Evolutionary conservation across 139 green algal genomes (phyloP).

Genomic region (Chlamydomonas sp.): DNA sequence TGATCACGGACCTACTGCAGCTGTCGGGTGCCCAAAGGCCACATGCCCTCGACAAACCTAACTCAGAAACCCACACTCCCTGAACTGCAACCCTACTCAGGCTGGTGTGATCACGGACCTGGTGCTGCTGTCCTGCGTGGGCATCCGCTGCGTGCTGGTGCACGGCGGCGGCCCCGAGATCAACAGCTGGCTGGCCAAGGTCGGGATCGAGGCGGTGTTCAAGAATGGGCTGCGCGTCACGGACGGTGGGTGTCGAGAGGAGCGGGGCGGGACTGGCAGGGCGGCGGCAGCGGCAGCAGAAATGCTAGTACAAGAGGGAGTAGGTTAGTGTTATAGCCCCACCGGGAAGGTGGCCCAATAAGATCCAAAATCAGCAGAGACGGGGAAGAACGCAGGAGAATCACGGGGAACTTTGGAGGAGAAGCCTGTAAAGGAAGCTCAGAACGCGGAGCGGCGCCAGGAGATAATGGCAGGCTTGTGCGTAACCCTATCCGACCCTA

Average conservation of each 20-base stretch:
- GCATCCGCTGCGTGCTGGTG: slow-evolving; percentile 94
- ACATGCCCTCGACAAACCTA: neutral
- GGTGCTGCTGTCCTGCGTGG: slow-evolving; percentile 94
- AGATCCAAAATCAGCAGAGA: too few species aligned
- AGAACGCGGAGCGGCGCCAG: too few species aligned
- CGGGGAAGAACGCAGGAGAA: too few species aligned
- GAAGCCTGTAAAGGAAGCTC: too few species aligned
- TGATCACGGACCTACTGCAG: neutral
- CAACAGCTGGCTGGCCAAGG: slow-evolving; percentile 96
- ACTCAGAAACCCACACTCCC: slow-evolving; percentile 7
- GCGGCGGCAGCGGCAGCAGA: neutral
- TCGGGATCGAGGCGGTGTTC: slow-evolving; percentile 96
- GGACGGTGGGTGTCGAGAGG: slow-evolving; percentile 69
- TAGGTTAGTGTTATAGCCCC: neutral
- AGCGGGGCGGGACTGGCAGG: neutral
- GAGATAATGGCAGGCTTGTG: neutral
- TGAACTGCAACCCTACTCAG: slow-evolving; percentile 47
- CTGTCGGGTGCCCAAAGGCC: too few species aligned
- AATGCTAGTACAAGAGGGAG: neutral
- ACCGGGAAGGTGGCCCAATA: too few species aligned
- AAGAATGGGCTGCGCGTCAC: slow-evolving; percentile 98
- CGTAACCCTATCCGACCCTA: neutral
- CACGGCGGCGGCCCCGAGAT: slow-evolving; percentile 99
- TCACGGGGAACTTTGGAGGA: too few species aligned
- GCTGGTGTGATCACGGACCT: slow-evolving; percentile 94